Evolutionary conservation across 2,329 filamentous ascomycete genomes (phyloP).

Genomic region (Aureobasidium mangrovei): DNA sequence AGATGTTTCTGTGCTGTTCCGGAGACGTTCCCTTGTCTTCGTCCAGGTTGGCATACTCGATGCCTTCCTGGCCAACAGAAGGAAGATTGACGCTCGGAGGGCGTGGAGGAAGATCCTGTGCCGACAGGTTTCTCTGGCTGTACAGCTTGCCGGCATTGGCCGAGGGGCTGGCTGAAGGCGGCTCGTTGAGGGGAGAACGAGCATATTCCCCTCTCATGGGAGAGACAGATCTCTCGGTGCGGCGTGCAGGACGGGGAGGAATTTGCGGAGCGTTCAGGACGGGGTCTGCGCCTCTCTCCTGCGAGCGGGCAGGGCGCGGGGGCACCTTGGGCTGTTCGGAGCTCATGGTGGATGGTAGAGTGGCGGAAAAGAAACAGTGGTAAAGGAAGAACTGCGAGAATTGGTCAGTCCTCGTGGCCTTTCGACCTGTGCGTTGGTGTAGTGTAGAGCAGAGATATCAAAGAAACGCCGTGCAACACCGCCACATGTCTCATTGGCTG

Average conservation of each 20-base stretch:
- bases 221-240: slow-evolving; percentile 64
- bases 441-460: neutral
- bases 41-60: slow-evolving; percentile 65
- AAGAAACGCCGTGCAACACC: neutral
- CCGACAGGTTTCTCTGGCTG: slow-evolving; percentile 25
- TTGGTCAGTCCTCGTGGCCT: slow-evolving; percentile 8
- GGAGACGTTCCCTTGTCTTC: slow-evolving; percentile 41
- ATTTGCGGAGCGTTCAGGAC: slow-evolving; percentile 57
- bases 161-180: slow-evolving; percentile 37
- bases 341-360: slow-evolving; percentile 11
- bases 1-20: slow-evolving; percentile 68
- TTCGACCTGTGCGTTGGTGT: slow-evolving; percentile 2
- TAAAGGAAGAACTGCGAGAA: slow-evolving; percentile 2
- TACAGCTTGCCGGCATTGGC: slow-evolving; percentile 28
- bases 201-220: slow-evolving; percentile 71
- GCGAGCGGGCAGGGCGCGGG: slow-evolving; percentile 51
- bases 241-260: slow-evolving; percentile 68
- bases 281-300: slow-evolving; percentile 34
- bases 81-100: slow-evolving; percentile 74
- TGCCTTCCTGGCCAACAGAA: slow-evolving; percentile 79
- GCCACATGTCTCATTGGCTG: slow-evolving; percentile 8
- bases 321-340: slow-evolving; percentile 46
- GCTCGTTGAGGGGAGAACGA: slow-evolving; percentile 74
- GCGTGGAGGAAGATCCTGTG: slow-evolving; percentile 52
- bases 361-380: neutral